Conservation (phyloP, 2,329 filamentous ascomycete species). For the Xylaria sp. region DNA sequence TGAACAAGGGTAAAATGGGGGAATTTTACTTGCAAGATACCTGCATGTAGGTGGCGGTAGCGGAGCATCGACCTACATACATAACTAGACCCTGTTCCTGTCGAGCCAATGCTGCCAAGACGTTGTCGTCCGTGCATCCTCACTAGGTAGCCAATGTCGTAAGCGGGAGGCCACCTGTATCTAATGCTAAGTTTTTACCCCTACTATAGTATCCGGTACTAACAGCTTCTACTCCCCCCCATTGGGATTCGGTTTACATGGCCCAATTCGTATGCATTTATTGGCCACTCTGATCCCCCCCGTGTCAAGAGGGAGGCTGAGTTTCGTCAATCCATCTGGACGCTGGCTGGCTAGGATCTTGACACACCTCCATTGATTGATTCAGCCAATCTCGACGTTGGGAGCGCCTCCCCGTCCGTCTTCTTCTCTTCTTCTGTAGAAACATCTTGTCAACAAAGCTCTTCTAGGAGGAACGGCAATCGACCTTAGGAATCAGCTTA, state of each 20-base stretch:
- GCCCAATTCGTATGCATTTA: background rate
- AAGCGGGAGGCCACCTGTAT: too few species aligned
- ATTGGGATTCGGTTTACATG: background rate
- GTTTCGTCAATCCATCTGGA: constrained; percentile 14
- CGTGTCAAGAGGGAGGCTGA: constrained; percentile 23
- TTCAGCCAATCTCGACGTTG: constrained; percentile 7
- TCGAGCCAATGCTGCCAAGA: too few species aligned
- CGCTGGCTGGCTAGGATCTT: constrained; percentile 3
- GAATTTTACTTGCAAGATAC: too few species aligned
- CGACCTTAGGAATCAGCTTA: constrained; percentile 1
- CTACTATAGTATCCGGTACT: too few species aligned
- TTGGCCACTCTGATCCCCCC: background rate
- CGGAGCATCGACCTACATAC: too few species aligned
- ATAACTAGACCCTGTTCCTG: too few species aligned
- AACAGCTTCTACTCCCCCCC: too few species aligned
- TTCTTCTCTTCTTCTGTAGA: constrained; percentile 10
- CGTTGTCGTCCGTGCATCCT: too few species aligned
- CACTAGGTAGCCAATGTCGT: too few species aligned
- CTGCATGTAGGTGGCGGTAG: too few species aligned
- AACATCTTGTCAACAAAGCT: constrained; percentile 2
- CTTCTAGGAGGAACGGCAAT: background rate
- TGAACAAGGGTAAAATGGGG: too few species aligned
- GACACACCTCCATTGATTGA: constrained; percentile 15
- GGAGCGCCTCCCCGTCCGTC: constrained; percentile 6
- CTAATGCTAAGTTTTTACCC: too few species aligned